Evolutionary conservation across 129 eudicot species (phyloP).

Genomic region (Artemisia argyi): DNA sequence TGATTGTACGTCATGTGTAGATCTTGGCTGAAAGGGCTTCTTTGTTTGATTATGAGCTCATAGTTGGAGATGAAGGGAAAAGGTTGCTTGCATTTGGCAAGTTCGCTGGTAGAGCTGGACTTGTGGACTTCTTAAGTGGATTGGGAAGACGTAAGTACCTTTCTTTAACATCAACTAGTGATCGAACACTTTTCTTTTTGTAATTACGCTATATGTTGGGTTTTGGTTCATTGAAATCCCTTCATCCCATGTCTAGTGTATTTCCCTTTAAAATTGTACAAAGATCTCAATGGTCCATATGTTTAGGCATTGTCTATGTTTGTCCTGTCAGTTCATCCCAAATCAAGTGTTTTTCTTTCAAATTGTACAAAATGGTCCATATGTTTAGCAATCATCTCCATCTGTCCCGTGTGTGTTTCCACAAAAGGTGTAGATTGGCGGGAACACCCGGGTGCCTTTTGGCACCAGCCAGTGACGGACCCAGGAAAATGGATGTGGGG

Average conservation of each 20-base stretch:
- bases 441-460: no score
- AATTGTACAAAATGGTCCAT: background rate
- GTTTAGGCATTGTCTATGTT: no score
- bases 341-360: background rate
- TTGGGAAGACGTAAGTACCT: conserved; percentile 72
- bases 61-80: conserved; percentile 81
- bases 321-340: no score
- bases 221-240: no score
- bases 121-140: conserved; percentile 80
- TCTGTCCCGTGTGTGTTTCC: no score
- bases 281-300: no score
- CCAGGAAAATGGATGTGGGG: no score
- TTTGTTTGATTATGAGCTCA: conserved; percentile 94
- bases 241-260: no score
- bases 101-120: conserved; percentile 97
- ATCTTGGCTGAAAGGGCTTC: conserved; percentile 79
- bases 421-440: no score
- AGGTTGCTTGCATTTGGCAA: conserved; percentile 92
- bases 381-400: background rate
- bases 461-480: no score
- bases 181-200: background rate
- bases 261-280: no score
- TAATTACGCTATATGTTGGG: background rate
- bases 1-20: conserved; percentile 41
- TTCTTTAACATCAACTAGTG: background rate